Percentiles rank a stretch among this genome's conserved stretches.
phyloP scores from a whole-genome alignment of 208 protist species.

The Leishmania guyanensis region DNA sequence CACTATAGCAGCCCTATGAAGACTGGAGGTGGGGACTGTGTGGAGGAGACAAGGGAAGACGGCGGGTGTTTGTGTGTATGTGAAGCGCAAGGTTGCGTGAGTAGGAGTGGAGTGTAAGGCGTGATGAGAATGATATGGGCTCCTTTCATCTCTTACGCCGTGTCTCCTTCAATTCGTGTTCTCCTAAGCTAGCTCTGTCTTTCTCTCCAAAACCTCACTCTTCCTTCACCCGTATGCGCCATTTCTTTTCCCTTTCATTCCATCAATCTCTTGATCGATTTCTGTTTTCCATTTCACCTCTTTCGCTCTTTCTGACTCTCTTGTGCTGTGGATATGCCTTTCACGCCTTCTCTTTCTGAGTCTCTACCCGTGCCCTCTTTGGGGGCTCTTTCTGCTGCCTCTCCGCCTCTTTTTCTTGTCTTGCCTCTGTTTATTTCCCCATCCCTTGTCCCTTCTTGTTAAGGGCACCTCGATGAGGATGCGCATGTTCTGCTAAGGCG shows the following conservation, averaged over 20 bases:
- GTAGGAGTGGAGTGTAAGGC: background rate
- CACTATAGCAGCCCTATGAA: background rate
- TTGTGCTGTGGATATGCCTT: background rate
- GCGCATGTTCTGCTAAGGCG: background rate
- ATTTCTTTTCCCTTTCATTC: background rate
- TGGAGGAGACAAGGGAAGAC: background rate
- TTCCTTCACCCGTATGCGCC: background rate
- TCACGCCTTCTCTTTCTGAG: background rate
- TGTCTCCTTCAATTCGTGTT: background rate
- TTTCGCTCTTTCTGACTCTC: background rate
- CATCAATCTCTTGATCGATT: background rate
- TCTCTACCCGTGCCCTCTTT: background rate
- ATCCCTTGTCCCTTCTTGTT: background rate
- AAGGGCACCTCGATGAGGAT: background rate
- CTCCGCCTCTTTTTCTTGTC: background rate
- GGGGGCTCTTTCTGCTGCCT: background rate
- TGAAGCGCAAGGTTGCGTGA: background rate
- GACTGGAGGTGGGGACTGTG: background rate
- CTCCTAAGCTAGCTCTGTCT: background rate
- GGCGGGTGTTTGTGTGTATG: background rate
- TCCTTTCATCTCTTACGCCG: background rate
- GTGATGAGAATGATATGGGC: background rate
- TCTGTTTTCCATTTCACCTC: background rate
- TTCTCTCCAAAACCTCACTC: background rate
- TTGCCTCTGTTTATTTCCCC: background rate